A percentile compares a stretch with the other conserved stretches of the same genome.
phyloP scores from a whole-genome alignment of 2,329 filamentous ascomycete species.

The Mycosphaerella sp. region DNA sequence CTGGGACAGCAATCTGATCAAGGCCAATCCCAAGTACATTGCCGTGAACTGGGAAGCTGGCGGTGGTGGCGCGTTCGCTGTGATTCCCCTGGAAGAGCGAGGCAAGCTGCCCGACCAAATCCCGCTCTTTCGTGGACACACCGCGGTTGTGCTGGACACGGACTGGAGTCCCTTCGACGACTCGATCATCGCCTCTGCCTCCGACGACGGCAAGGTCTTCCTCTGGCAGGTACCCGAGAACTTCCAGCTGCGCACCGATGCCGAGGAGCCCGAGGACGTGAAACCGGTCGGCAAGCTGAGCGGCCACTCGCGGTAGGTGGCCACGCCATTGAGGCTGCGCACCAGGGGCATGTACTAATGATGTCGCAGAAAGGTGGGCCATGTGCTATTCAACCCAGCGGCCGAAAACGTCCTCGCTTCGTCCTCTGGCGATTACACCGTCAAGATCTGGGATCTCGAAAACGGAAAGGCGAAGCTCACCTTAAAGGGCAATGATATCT shows the following conservation, averaged over 20 bases:
- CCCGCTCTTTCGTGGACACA: conserved; percentile 93
- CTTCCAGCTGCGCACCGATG: conserved; percentile 78
- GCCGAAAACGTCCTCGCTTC: conserved; percentile 94
- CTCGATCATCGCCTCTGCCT: conserved; percentile 81
- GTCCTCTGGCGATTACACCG: conserved; percentile 85
- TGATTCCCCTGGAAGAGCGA: conserved; percentile 82
- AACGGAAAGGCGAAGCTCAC: conserved; percentile 67
- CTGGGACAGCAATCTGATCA: conserved; percentile 98
- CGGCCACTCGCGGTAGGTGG: conserved; percentile 72
- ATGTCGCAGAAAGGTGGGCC: conserved; percentile 75
- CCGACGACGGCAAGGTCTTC: conserved; percentile 94
- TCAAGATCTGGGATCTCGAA: conserved; percentile 93
- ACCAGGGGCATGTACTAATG: conserved; percentile 21
- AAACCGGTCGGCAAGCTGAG: conserved; percentile 71
- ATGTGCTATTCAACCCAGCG: conserved; percentile 95
- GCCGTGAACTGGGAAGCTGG: conserved; percentile 98
- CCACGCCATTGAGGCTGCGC: neutral
- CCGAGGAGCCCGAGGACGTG: conserved; percentile 76
- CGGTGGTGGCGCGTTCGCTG: conserved; percentile 92
- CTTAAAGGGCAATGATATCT: conserved; percentile 82
- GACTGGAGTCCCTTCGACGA: conserved; percentile 99
- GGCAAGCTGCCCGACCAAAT: conserved; percentile 89
- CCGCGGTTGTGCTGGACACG: conserved; percentile 89
- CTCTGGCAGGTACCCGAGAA: conserved; percentile 89
- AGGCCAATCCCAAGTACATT: conserved; percentile 94